Base-by-base conservation (phyloP, 2,329 filamentous ascomycete genomes). In the Exophiala phaeomuriformis region DNA sequence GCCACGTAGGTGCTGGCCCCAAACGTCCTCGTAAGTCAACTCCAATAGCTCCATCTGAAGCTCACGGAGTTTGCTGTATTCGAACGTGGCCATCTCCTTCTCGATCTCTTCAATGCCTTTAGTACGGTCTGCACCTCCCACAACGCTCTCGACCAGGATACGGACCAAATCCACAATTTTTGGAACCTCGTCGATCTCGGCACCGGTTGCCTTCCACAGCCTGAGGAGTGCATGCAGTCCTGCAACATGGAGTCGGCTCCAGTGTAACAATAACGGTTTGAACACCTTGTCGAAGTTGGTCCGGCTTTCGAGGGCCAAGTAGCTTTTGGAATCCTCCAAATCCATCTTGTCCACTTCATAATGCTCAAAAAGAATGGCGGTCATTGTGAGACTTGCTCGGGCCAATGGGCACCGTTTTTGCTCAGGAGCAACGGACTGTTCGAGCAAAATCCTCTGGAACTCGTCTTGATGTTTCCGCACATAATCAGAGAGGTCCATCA, bases 401-500 rank as follows among this genome's bases (percentile, higher is more conserved):
- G 90, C 90, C 60, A 98, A 78, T 1, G 93, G 93, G 67, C 90
- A 96, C 36, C 91, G 82, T 66, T 89, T 81, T 48, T 82, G 75
- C 27, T 80, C 64, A 1, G 86, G 80, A 64, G 83, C 82, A 4
- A 84, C 82, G 2, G 88, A 85, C 70, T 98, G 93, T 70, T 98
- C 93, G 35, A 96, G 75, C 10, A 98, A 73, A 62, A 95, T 77
- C 71, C 95, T 96, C 67, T 95, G 90, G 63, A 95, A 97, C 7
- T 83, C 82, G 66, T 96, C 90, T 68, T 95, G 89, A 66, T 95
- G 85, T 67, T 90, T 95, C 65, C 86, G 82, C 46, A 95, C 89
- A 67, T 89, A 98, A 69, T 97, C 90, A 1, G 90, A 88, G 64
- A 98, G 71, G 68, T 98, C 93, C 90, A 98, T 97, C 81, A 98